Base-by-base conservation (phyloP, 2,329 filamentous ascomycete genomes). In the Fusarium stilboides region DNA sequence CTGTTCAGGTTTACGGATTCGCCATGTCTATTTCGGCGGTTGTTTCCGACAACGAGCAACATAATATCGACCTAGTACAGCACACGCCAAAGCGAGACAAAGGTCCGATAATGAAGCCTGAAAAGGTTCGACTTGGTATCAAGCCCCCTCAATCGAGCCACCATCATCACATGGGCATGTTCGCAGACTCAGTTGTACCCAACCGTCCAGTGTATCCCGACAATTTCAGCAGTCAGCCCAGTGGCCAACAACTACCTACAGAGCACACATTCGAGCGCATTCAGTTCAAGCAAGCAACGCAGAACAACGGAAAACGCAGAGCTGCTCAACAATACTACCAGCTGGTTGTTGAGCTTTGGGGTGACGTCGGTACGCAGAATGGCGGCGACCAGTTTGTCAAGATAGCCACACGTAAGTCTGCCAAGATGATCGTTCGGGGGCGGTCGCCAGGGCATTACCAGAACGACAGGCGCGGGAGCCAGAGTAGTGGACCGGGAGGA, bases 271-370 rank as follows among this genome's bases (percentile, higher is more conserved):
- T 97, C 76, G 94, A 97, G 77, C 90, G 94, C 13, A 96, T 97
- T 52, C 94, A 97, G 74, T 98, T 97, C 86, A 97, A 97, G 78
- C 93, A 93, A 69, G 94, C 94, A 2, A 97, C 94, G 0, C 93
- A 94, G 24, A 98, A 97, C 81, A 98, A 98, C 71, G 94, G 94
- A 46, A 97, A 97, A 79, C 87, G 94, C 71, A 86, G 94, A 58
- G 94, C 94, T 2, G 93, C 94, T 19, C 94, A 98, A 76, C 94
- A 97, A 74, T 97, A 94, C 78, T 97, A 97, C 75, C 93, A 96
- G 74, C 85, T 98, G n/a, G 88, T 97, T 45, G 91, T 97, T 6
- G 94, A 97, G 77, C 87, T 97, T 2, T 93, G 89, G 79, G 93
- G 88, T 9, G 90, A 94, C 68, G 82, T 93, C 9, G 85, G 88